Base-by-base conservation (phyloP, 164 flowering plant genomes). In the Litsea cubeba region DNA sequence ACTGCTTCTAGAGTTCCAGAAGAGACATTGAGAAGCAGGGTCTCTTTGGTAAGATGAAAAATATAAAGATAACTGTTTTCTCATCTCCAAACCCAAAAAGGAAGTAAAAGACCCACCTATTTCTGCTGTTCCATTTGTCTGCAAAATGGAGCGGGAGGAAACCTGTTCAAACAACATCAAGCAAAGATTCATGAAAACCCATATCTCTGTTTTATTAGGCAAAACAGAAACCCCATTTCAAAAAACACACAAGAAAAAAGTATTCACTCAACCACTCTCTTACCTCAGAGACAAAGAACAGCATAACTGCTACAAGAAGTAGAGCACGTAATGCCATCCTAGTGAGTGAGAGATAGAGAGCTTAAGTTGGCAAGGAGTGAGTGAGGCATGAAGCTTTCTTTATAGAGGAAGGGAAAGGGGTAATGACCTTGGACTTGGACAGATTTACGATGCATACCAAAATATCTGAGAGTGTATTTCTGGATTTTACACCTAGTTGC, bases 271-370 rank as follows among this genome's bases (percentile, higher is more conserved):
- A 20, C 6, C 5, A 12, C 40, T 17, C 7, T 15, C 35, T 18
- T 71, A 72, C 75, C 64, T 73, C 50, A 11, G 70, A 18, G 25
- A 74, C 54, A 35, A 70, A 74, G 75, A 76, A 67, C 62, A 80
- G 60, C 75, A 80, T 51, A 71, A 74, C 23, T n/a, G 50, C 75
- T n/a, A 65, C 22, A 54, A 76, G 64, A 50, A 80, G 72, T 54
- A 74, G 25, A 58, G 67, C 54, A 24, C 72, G 77, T 50, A 67
- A 8, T 60, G 69, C 79, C 82, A 80, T 80, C 64, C n/a, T 64
- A 63, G 66, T 11, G 66, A 63, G 66, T 1, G 66, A 63, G 66
- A 25, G 24, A 60, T 11, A 60, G 24, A 60, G 24, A n/a, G 63
- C n/a, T 14, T 7, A 18, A 10, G 2, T 20, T 5, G 63, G 22